Evolutionary conservation across 352 stramenopile genomes (phyloP).

Genomic region (Phytophthora multivora): DNA sequence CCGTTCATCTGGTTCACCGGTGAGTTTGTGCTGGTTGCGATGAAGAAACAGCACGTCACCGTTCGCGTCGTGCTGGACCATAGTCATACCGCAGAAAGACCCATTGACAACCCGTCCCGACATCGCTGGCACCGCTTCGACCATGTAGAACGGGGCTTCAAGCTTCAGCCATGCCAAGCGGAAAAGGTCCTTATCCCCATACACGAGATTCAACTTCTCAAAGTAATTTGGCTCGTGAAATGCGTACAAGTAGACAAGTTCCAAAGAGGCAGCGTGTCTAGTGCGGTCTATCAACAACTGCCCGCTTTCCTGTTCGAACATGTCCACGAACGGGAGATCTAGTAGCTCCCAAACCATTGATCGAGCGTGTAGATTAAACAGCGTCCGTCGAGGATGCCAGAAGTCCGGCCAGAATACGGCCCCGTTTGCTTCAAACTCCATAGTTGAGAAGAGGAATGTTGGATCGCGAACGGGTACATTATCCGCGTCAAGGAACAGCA

Average conservation of each 20-base stretch:
- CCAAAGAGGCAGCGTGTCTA: slow-evolving; percentile 29
- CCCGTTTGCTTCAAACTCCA: slow-evolving; percentile 36
- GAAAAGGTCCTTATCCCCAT: slow-evolving; percentile 57
- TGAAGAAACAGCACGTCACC: slow-evolving; percentile 45
- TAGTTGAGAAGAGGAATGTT: slow-evolving; percentile 43
- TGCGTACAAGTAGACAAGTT: slow-evolving; percentile 42
- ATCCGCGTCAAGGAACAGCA: slow-evolving; percentile 58
- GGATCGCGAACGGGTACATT: slow-evolving; percentile 47
- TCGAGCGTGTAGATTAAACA: slow-evolving; percentile 53
- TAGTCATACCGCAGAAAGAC: slow-evolving; percentile 47
- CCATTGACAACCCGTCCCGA: slow-evolving; percentile 26
- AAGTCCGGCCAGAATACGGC: slow-evolving; percentile 71
- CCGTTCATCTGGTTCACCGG: background rate
- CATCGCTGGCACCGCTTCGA: slow-evolving; percentile 31
- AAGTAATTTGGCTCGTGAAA: slow-evolving; percentile 34
- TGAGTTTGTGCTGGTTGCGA: slow-evolving; percentile 41
- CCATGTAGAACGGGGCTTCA: slow-evolving; percentile 42
- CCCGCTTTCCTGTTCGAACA: slow-evolving; percentile 66
- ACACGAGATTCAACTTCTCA: slow-evolving; percentile 29
- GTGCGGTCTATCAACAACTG: slow-evolving; percentile 45
- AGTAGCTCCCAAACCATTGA: slow-evolving; percentile 56
- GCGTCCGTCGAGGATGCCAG: slow-evolving; percentile 49
- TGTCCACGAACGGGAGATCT: slow-evolving; percentile 38
- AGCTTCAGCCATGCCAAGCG: slow-evolving; percentile 53
- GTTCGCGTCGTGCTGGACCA: slow-evolving; percentile 40